Evolutionary conservation across 202 grass and related monocot species (phyloP), one percentile per base, ranked within the genome.

Genomic region (Hordeum pubiflorum): DNA sequence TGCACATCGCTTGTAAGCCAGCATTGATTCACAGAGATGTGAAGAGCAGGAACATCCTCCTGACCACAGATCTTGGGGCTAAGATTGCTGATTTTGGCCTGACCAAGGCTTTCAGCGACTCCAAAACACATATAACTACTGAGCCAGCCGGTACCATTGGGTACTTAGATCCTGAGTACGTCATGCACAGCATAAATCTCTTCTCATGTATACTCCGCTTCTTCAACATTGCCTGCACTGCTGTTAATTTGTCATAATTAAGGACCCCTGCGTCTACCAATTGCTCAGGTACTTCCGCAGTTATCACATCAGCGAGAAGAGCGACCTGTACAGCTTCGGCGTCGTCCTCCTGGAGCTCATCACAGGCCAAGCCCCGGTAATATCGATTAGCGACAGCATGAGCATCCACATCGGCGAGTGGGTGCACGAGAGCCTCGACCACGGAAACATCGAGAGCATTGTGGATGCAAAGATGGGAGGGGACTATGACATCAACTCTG

Each of bases 291-390:
- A 89, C 21, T 87, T 76, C 38, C 29, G 58, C 37, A 79, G 10
- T 69, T 74, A 64, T 15, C 84, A 84, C 24, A 79, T 87, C 62
- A 87, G 58, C 0, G 80, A 84, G 81, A 92, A 89, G 70, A 92
- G 87, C 1, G 84, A 92, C 0, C 55, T 93, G 14, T 90, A 75
- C 74, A 93, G 87, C 33, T 93, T 90, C 15, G 78, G 84, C 8
- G 87, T 88, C 3, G 52, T 92, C 38, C 76, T 92, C 23, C 50
- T 89, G 31, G 87, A 89, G 76, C 87, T 89, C n/a, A 74, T 92
- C 72, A 92, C 90, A 2, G 72, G 84, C 9, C 81, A 52, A 26
- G 11, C 85, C 33, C 87, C 85, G 0, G 36, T 90, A 1, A 29
- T 85, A 27, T 57, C 24, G 1, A 66, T 84, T 27, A 59, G 80